Evolutionary conservation across 2,329 filamentous ascomycete species (phyloP), one percentile per base, ranked within the genome.

Genomic region (Clarireedia paspali): DNA sequence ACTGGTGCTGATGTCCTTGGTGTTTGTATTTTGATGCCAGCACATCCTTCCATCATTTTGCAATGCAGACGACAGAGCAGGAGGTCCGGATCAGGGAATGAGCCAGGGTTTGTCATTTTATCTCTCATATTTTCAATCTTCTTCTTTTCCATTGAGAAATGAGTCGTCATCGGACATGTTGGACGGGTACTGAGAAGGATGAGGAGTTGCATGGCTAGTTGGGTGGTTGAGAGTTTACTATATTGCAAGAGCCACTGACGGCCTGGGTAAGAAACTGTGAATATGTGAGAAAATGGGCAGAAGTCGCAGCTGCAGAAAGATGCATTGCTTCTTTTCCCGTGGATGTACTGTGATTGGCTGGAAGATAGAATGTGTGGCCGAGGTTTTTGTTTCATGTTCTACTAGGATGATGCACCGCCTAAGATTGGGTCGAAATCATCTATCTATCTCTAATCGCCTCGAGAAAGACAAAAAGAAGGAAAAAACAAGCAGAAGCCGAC

Each of bases 31-130:
- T 30, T 50, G 52, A 47, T 55, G 53, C 53, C 53, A 55, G 34
- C 53, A 55, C 53, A 55, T 55, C 47, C 47, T 44, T 55, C 50
- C 53, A 55, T 55, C 47, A 30, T 44, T 55, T 44, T 44, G 14
- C 53, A 45, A 45, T 50, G 47, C 39, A 47, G 40, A 50, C n/a
- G 47, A 27, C 10, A 50, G 42, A 50, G 53, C 47, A 50, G 30
- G 12, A 50, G 27, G 23, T 55, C 53, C 42, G 47, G 23, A 30
- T 47, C 23, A 6, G 44, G 44, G 26, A 26, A 26, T 47, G 23
- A 24, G 14, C 26, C 26, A 46, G 15, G 44, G 26, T 14, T 14
- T 15, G 7, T 47, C 44, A 47, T 15, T 27, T 47, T 47, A 47
- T 15, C 5, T 47, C 44, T 47, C 12, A 27, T 15, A 47, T 27